These are phyloP conservation scores for Pseudocercospora vitis DNA, from an alignment of 2,329 filamentous ascomycete genomes.

Conservation along the genomic window DNA sequence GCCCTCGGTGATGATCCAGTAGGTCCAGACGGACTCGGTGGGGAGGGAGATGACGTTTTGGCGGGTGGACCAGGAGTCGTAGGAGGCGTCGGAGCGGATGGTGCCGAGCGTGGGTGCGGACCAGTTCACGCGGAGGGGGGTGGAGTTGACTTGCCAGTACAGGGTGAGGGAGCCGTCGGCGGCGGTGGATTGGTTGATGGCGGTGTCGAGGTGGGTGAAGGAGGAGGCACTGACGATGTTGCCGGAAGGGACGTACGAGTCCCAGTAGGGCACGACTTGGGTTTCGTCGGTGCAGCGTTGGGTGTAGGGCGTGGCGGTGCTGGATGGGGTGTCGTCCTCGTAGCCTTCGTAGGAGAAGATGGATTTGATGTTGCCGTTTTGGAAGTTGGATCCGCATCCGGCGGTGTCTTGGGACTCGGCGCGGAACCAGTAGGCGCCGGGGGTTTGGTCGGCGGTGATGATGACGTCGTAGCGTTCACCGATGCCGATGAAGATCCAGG, in stretches of 20 bases:
- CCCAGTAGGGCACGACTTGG: conserved; percentile 41
- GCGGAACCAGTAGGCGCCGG: conserved; percentile 41
- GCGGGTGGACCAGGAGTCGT: conserved; percentile 35
- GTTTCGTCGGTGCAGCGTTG: conserved; percentile 46
- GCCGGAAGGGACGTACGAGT: conserved; percentile 38
- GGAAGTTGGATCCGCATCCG: conserved; percentile 37
- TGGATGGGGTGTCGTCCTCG: conserved; percentile 32
- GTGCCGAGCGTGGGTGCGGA: conserved; percentile 47
- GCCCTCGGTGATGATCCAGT: conserved; percentile 39
- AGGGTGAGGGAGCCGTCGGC: conserved; percentile 34
- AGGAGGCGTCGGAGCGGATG: conserved; percentile 43
- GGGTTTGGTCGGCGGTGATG: conserved; percentile 39
- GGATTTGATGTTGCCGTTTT: conserved; percentile 35
- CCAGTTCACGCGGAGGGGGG: conserved; percentile 47
- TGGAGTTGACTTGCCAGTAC: conserved; percentile 47
- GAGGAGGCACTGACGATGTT: conserved; percentile 28
- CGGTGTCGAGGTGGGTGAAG: conserved; percentile 32
- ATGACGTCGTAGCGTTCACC: conserved; percentile 47
- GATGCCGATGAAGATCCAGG: conserved; percentile 39
- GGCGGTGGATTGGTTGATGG: conserved; percentile 34
- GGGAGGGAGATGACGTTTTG: conserved; percentile 42
- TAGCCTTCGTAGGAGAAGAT: conserved; percentile 45
- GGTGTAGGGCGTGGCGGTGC: conserved; percentile 36
- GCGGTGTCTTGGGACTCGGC: conserved; percentile 32
- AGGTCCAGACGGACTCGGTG: conserved; percentile 32